phyloP scores from a whole-genome alignment of 1,284 basidiomycete genomes.

The Moesziomyces parantarcticus region DNA sequence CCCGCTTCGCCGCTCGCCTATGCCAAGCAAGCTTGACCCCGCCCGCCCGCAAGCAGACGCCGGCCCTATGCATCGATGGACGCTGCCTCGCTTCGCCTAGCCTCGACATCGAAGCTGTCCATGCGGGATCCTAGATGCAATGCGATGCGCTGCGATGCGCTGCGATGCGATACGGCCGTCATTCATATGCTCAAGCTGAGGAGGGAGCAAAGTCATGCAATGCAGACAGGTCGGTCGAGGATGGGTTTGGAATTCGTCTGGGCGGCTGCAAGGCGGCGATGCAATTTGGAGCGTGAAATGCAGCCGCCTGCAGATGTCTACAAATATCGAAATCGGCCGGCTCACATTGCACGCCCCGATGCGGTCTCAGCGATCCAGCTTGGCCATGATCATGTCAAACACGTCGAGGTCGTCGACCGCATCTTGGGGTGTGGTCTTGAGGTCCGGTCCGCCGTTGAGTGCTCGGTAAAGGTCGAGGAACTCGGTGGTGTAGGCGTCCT shows the following conservation, averaged over 20 bases:
- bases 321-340: not conserved
- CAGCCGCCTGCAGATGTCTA: not conserved
- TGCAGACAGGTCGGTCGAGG: not conserved
- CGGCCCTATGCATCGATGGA: no score
- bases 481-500: conserved; percentile 69
- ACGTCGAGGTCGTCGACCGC: conserved; percentile 65
- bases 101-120: no score
- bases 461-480: conserved; percentile 64
- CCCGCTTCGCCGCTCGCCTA: no score
- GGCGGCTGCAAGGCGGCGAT: not conserved
- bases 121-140: no score
- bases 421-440: conserved; percentile 43
- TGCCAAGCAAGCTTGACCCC: no score
- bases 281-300: conserved; percentile 26
- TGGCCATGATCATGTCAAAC: conserved; percentile 67
- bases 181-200: no score
- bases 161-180: no score
- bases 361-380: conserved; percentile 7
- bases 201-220: no score
- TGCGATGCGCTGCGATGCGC: no score
- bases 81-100: no score
- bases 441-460: conserved; percentile 32
- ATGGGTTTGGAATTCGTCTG: not conserved
- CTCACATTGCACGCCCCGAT: not conserved
- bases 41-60: no score